Evolutionary conservation across 1,284 basidiomycete genomes (phyloP), one percentile per base, ranked within the genome.

Genomic region (Ustilago cynodontis): DNA sequence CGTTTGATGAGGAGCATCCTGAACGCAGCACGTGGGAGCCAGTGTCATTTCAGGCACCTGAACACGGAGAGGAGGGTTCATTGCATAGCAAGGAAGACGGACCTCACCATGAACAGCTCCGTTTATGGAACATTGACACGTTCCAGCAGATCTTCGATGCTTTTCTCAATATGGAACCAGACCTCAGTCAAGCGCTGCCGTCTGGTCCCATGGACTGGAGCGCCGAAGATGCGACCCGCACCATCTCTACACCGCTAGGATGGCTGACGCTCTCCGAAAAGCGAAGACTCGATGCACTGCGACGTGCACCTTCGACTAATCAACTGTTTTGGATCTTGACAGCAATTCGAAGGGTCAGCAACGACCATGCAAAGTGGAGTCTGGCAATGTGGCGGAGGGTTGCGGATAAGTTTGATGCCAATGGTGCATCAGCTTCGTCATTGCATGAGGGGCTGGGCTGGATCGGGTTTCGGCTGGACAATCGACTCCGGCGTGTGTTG

Each of bases 241-340:
- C 45, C 20, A 63, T 75, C 20, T 66, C 59, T 20, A 65, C 63
- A 28, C 41, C 51, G 18, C 33, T 51, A 9, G 66, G 65, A 7
- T 63, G 66, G 66, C 16, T 69, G 31, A 59, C 65, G 3, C 29
- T 59, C 33, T 14, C 51, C 28, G 59, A 72, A 39, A 72, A 67
- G 53, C 54, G 70, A 11, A 33, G 29, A 11, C 8, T 72, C 57
- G 70, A 72, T 41, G 60, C 39, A 29, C 11, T 53, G 9, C 52
- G 61, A 24, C 59, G 55, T 1, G 60, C 67, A 29, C 75, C 71
- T 20, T 61, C 67, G 18, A 43, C 60, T 26, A 67, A 78, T n/a
- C 64, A 78, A 52, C 62, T 74, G 4, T 78, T 78, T 33, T 78
- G 65, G 65, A 57, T 74, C 24, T 51, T 78, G 6, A 78, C 76